These are phyloP conservation scores for Aspergillus sp. DNA, from an alignment of 2,329 filamentous ascomycete species.

Conservation along the genomic window DNA sequence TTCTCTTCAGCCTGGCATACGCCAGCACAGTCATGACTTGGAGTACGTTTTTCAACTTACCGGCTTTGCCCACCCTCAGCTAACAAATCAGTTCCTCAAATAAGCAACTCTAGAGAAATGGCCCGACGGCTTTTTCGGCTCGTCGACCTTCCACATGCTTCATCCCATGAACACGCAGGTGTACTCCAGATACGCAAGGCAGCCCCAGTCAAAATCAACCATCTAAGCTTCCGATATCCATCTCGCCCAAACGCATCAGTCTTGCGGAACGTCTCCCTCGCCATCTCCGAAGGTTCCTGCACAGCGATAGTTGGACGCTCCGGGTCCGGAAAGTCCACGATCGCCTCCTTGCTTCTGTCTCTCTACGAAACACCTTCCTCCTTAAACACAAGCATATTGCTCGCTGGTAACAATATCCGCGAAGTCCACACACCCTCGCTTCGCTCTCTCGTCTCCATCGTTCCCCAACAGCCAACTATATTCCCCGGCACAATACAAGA, in stretches of 20 bases:
- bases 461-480: constrained; percentile 69
- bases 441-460: constrained; percentile 62
- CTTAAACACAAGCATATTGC: constrained; percentile 48
- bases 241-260: constrained; percentile 53
- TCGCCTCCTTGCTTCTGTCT: constrained; percentile 71
- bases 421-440: constrained; percentile 60
- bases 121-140: constrained; percentile 72
- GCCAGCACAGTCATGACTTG: constrained; percentile 68
- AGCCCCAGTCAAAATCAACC: constrained; percentile 58
- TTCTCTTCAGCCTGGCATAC: constrained; percentile 80
- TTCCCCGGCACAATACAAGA: not conserved
- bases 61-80: not conserved
- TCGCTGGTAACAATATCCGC: constrained; percentile 55
- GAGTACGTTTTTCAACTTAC: constrained; percentile 35
- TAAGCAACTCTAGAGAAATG: constrained; percentile 70
- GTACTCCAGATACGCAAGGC: constrained; percentile 41
- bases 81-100: constrained; percentile 64
- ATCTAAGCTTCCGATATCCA: constrained; percentile 72
- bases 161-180: constrained; percentile 58
- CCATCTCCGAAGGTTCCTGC: constrained; percentile 62
- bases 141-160: constrained; percentile 58
- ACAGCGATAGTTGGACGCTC: constrained; percentile 80
- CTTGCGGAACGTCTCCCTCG: constrained; percentile 65
- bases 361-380: constrained; percentile 57
- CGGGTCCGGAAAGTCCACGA: constrained; percentile 87